Base-by-base conservation (phyloP, 495 filamentous ascomycete species). In the Lasiosphaeriaceae sp. region DNA sequence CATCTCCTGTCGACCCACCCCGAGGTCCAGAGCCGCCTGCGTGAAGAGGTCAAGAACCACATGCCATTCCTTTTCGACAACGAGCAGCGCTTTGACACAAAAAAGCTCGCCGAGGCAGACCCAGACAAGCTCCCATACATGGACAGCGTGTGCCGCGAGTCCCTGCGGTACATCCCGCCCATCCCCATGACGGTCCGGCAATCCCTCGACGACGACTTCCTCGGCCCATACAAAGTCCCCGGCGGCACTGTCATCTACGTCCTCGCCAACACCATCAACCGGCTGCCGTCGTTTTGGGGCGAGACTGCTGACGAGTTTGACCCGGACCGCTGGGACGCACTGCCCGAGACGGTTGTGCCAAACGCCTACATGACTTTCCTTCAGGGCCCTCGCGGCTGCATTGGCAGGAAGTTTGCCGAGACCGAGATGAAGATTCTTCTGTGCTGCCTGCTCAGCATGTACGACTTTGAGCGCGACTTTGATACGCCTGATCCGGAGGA, bases 121-220 rank as follows among this genome's bases (percentile, higher is more conserved):
- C 55, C 58, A 8, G 70, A 74, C 48, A 52, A 55, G 39, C 58
- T 74, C 5, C 68, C 66, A 3, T 73, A 64, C 54, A 65, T 74
- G 3, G 70, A 75, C 62, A 79, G 76, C 45, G 73, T 83, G 23
- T 78, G 75, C 67, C 74, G 75, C 52, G 77, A 80, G 58, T 74
- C 74, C 12, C 66, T 80, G 16, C 73, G 77, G 16, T 76, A 67
- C 63, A 78, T 78, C 52, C 75, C 77, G 7, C 76, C 77, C 6
- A 77, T 73, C 47, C 70, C 70, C 44, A 70, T 71, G 68, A 71
- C 68, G 12, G 68, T 71, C 5, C 65, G 70, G 11, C 68, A 74
- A 54, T 66, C 69, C 7, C 16, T 69, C n/a, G 50, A 48, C 5
- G 64, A 66, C 19, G 69, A 71, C 59, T 26, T 11, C 12, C 49